Conservation (phyloP, 768 basidiomycete species). For the Tulasnella calospora region DNA sequence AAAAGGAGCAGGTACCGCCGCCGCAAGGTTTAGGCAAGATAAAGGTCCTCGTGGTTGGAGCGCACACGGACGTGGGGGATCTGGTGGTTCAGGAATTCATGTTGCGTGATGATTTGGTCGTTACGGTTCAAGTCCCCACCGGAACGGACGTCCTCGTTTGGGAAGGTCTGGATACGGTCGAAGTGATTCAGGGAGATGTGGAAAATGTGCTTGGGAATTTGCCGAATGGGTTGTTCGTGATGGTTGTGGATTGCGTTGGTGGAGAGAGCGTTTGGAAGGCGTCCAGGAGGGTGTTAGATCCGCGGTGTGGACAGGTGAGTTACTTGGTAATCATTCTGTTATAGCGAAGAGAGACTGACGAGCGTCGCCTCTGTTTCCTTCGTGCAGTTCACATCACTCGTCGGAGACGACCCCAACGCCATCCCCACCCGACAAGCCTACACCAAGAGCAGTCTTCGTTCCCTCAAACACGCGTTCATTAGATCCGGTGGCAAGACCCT, state of each 20-base stretch:
- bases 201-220: constrained; percentile 5
- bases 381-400: constrained; percentile 67
- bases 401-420: constrained; percentile 56
- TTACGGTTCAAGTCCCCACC: constrained; percentile 63
- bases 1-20: too few species aligned
- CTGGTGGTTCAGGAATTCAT: constrained; percentile 75
- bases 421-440: constrained; percentile 69
- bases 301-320: constrained; percentile 37
- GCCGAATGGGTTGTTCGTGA: constrained; percentile 53
- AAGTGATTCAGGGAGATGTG: constrained; percentile 21
- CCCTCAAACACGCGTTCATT: constrained; percentile 40
- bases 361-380: background rate
- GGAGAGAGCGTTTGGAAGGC: constrained; percentile 76
- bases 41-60: too few species aligned
- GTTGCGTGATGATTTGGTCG: constrained; percentile 55
- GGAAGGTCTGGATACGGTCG: constrained; percentile 22
- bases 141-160: constrained; percentile 59
- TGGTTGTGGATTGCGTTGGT: constrained; percentile 76
- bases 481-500: constrained; percentile 37
- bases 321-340: background rate
- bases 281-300: constrained; percentile 53
- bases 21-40: too few species aligned
- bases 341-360: constrained; percentile 20
- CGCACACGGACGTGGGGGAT: constrained; percentile 66
- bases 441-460: constrained; percentile 66